Evolutionary conservation across 371 early-diverging fungal species (phyloP).

Genomic region (Mortierella sp.): DNA sequence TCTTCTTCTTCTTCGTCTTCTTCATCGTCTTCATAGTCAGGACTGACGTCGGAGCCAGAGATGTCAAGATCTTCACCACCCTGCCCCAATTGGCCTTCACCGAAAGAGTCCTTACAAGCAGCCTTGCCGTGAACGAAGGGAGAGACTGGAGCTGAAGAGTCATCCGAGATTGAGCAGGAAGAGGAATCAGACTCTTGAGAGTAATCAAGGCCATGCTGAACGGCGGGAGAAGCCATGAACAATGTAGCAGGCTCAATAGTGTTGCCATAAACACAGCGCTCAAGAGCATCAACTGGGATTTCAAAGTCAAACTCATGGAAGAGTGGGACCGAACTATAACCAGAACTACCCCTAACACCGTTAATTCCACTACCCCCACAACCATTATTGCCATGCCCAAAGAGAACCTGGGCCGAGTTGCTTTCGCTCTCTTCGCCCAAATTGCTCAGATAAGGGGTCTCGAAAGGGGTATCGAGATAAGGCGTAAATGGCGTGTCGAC

Average conservation of each 20-base stretch:
- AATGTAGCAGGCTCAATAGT: constrained; percentile 32
- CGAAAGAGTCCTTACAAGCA: background rate
- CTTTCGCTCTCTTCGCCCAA: constrained; percentile 17
- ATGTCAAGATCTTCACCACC: background rate
- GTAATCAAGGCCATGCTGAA: background rate
- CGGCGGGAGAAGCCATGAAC: constrained; percentile 22
- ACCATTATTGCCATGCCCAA: background rate
- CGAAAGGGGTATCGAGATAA: constrained; percentile 39
- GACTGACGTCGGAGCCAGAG: background rate
- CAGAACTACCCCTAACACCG: background rate
- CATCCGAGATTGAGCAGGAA: background rate
- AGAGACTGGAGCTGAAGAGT: background rate
- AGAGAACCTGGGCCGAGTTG: constrained; percentile 4
- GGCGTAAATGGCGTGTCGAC: constrained; percentile 26
- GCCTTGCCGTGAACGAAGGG: background rate
- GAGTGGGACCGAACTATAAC: constrained; percentile 9
- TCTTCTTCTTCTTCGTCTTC: constrained; percentile 5
- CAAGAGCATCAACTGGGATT: constrained; percentile 2
- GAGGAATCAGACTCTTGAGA: background rate
- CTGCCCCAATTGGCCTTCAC: background rate
- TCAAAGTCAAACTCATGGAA: constrained; percentile 20
- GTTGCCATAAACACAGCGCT: background rate
- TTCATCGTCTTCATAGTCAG: constrained; percentile 1
- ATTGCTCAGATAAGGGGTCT: constrained; percentile 26
- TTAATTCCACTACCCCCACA: background rate